Evolutionary conservation across 306 rosid species (phyloP), one percentile per base, ranked within the genome.

Genomic region (Gastrolobium bilobum): DNA sequence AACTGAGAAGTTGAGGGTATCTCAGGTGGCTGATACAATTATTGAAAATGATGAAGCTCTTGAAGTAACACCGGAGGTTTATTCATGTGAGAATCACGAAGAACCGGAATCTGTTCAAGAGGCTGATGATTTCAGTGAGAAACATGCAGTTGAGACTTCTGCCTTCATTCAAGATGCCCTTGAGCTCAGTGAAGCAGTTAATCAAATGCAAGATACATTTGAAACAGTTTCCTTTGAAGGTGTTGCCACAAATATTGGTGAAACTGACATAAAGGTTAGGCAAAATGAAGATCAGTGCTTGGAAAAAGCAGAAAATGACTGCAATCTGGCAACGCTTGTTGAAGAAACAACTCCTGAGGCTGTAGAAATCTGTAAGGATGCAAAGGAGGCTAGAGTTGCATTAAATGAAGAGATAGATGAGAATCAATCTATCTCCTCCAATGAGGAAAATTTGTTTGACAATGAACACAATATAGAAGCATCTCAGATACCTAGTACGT

Each of bases 271-370:
- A 39, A 81, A 83, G 72, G 86, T 54, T 70, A 76, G 69, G 75
- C 85, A 83, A 73, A 85, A 73, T 47, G 64, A 81, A 70, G 84
- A 87, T 65, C 73, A 79, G 47, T 47, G 75, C 73, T 79, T 52
- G 38, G 75, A 79, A 68, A 70, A 84, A 47, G 61, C 82, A 44
- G 83, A 82, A 71, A 60, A 69, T 69, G 87, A 73, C 77, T 50
- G 78, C 82, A 63, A 78, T 77, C 67, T 40, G 14, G 78, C 61
- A 70, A 75, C 60, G 73, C 47, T 51, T 68, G 67, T 60, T 73
- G 97, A 89, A 84, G 93, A 79, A 75, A 67, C 77, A 75, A 79
- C 62, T 78, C 58, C 82, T 10, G 86, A 81, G 76, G 73, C 57
- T 37, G 83, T 47, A 59, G 87, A 72, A 68, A 44, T 78, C 46